Evolutionary conservation across 331 rosid genomes (phyloP).

Genomic region (Prunus yedoensis): DNA sequence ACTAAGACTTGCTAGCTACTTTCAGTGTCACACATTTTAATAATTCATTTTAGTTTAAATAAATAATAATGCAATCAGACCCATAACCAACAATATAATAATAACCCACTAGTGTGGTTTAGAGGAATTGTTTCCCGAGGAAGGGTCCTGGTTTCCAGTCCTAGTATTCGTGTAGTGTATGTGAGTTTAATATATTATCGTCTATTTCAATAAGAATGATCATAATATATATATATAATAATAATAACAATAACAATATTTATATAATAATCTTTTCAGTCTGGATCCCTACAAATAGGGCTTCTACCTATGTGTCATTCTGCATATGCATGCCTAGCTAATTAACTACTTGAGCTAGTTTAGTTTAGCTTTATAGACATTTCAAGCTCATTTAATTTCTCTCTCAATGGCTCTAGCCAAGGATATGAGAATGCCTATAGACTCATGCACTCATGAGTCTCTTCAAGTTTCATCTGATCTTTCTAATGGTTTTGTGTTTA

Average conservation of each 20-base stretch:
- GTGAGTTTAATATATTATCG: too few species aligned
- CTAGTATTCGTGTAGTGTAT: too few species aligned
- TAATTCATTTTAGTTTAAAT: not conserved
- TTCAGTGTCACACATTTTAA: not conserved
- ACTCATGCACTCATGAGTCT: constrained; percentile 26
- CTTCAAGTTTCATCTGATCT: constrained; percentile 17
- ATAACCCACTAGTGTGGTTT: too few species aligned
- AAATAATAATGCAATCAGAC: constrained; percentile 21
- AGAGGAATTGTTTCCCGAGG: too few species aligned
- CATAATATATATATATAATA: too few species aligned
- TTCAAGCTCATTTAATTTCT: constrained; percentile 7
- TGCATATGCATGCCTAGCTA: constrained; percentile 5
- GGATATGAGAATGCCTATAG: constrained; percentile 28
- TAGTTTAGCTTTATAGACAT: not conserved
- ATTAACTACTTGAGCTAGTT: not conserved
- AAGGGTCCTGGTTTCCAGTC: fast-evolving
- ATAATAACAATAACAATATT: too few species aligned
- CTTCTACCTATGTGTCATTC: constrained; percentile 22
- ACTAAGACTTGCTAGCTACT: constrained; percentile 30
- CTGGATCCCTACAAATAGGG: constrained; percentile 47
- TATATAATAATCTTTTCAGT: not conserved
- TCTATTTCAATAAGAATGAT: too few species aligned
- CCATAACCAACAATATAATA: constrained; percentile 20
- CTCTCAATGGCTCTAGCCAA: constrained; percentile 57
- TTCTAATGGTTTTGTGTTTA: constrained; percentile 33